Base-by-base conservation (phyloP, 2,329 filamentous ascomycete genomes). In the Apiospora rasikravindrae region DNA sequence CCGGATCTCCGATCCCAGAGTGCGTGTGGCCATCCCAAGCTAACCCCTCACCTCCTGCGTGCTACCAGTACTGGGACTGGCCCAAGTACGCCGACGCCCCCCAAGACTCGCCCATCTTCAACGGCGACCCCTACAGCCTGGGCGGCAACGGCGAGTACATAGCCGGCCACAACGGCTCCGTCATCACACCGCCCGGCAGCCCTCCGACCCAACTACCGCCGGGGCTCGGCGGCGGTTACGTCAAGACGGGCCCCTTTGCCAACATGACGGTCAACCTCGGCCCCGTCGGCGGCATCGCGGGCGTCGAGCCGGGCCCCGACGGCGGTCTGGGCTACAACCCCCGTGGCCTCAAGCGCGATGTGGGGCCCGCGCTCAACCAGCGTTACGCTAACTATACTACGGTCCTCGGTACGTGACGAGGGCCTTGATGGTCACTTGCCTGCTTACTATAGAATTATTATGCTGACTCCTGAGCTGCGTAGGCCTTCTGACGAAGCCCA, bases 81-180 rank as follows among this genome's bases (percentile, higher is more conserved):
- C 83, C 83, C 2, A 82, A 82, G 69, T 85, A 84, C 79, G 81
- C 84, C 2, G 74, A 81, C 2, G 84, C 89, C 73, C 82, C 83
- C 0, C 76, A 79, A 73, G 83, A 84, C 70, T 88, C 87, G 0
- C 86, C 87, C n/a, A 77, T 89, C 69, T 89, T 91, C 73, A 87
- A 89, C 75, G 88, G 88, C 68, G 86, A 84, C 73, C 84, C 83
- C 40, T 86, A 84, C 69, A 86, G 83, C 70, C 78, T 88, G 81
- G 84, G 84, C 29, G 86, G 87, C 29, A 85, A 89, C 72, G 87
- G 87, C 33, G 73, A 78, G 14, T 79, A 77, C 61, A 51, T 73
- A 8, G 29, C 64, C 8, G 47, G 47, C 40, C 72, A 77, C 29
- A 53, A 78, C 69, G 76, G 80, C 24, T 75, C 77, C n/a, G 72